Conservation (phyloP, 352 stramenopile species). For the Phytophthora hibernalis region DNA sequence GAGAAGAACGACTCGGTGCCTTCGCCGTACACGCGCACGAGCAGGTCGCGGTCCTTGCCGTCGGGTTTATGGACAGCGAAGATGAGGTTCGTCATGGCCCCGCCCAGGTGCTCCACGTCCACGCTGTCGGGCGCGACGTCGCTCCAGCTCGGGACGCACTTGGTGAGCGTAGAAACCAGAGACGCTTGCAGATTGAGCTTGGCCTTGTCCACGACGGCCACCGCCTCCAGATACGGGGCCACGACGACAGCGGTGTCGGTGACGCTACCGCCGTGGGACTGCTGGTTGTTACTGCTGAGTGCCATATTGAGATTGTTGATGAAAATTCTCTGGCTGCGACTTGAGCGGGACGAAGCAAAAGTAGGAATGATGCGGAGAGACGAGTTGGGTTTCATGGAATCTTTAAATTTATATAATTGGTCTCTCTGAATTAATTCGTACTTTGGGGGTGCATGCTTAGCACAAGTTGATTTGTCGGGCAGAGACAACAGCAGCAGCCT, state of each 20-base stretch:
- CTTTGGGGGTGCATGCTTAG: constrained; percentile 5
- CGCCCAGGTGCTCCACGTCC: constrained; percentile 71
- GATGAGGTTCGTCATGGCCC: constrained; percentile 90
- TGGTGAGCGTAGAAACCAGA: constrained; percentile 60
- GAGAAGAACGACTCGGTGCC: constrained; percentile 87
- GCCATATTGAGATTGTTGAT: constrained; percentile 8
- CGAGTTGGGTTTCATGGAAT: neutral
- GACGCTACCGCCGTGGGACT: neutral
- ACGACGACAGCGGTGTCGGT: constrained; percentile 48
- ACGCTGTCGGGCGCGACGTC: constrained; percentile 63
- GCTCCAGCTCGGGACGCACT: constrained; percentile 67
- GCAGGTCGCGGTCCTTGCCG: constrained; percentile 67
- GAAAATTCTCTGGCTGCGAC: neutral
- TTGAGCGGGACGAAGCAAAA: constrained; percentile 35
- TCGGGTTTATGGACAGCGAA: constrained; percentile 78
- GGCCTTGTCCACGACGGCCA: constrained; percentile 64
- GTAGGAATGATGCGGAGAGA: constrained; percentile 25
- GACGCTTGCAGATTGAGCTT: constrained; percentile 77
- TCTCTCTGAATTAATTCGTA: constrained; percentile 9
- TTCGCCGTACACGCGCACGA: constrained; percentile 84
- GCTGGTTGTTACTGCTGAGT: constrained; percentile 12
- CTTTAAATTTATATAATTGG: constrained; percentile 12
- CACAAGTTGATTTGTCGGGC: constrained; percentile 10
- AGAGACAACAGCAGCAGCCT: no score
- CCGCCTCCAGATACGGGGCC: constrained; percentile 60